Base-by-base conservation (phyloP, 441 rosid genomes). In the Capsella rubella region DNA sequence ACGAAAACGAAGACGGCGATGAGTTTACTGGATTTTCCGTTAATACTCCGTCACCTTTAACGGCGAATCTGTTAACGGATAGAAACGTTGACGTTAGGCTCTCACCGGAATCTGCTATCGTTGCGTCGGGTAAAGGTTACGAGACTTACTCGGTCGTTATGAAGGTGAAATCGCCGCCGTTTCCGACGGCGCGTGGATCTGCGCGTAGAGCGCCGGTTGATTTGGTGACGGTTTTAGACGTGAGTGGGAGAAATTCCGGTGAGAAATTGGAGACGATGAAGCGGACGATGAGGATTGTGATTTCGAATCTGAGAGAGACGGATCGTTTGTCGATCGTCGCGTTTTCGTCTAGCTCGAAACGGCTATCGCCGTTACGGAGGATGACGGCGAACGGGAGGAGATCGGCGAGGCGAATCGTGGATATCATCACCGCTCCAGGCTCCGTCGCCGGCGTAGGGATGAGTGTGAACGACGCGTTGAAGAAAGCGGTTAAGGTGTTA, bases 321-420 rank as follows among this genome's bases (percentile, higher is more conserved):
- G 98, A 93, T 69, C 93, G 97, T 52, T 81, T 93, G 6, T 93
- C 98, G 15, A 82, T 93, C 59, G 88, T 93, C 56, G 96, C 87
- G 31, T 90, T 91, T 53, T 87, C 98, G 25, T 75, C 89, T 15
- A 71, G 69, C 64, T 93, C 98, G 43, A 93, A 93, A 70, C 84
- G 96, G 76, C 64, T 93, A 53, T 55, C 73, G 64, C 93, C 97
- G 55, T 74, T 91, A 27, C 83, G 80, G 69, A 76, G 91, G 72
- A 93, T 91, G 98, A 89, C 90, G 10, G 72, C 82, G 5, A 74
- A 55, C 63, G 98, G 98, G 3, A 84, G 93, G 71, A 74, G 93
- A 69, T 85, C 85, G 1, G 94, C 94, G 1, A 77, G 98, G 6
- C 55, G 90, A 77, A 77, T 88, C 14, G 82, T 93, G 1, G 97